Base-by-base conservation (phyloP, 352 stramenopile genomes). In the Elongisporangium prolatum region DNA sequence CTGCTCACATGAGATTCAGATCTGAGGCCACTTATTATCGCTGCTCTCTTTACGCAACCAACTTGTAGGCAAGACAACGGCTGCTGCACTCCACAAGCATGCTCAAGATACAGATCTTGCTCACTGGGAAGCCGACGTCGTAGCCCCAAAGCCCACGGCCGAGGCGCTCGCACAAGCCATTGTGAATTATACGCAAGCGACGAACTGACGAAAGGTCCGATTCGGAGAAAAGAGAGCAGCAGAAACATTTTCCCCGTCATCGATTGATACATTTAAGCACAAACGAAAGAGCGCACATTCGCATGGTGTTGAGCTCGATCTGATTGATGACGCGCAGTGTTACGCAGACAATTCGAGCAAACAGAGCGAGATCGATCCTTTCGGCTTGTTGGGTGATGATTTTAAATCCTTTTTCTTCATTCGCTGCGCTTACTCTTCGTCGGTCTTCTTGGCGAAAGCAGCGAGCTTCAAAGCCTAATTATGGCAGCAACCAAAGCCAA, bases 41-140 rank as follows among this genome's bases (percentile, higher is more conserved):
- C n/a, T 54, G 21, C 10, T 20, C 11, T 44, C 21, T 13, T 28
- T 47, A 20, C 40, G 5, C 2, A 49, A 4, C 38, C 9, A 24
- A 34, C 25, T 11, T 21, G 2, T 28, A 92, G 80, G 84, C n/a
- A 91, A 89, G 37, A 90, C 82, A 20, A 93, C 78, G 13, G 80
- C 75, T 14, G 34, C 71, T 14, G 84, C 84, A 13, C 59, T 93
- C 13, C 61, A 70, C 14, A 60, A 74, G 2, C 59, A 83, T 21
- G 74, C 80, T 11, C 47, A 77, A 21, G 67, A 79, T 21, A 82
- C 67, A 1, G 51, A 52, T 4, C 59, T 73, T 11, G 10, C 63
- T 1, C 71, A 77, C 37, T 91, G 84, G 82, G 54, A 69, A 38
- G 68, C 82, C 1, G 65, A 82, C 34, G 79, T 89, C 22, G 70